Evolutionary conservation across 129 eudicot species (phyloP).

Genomic region (Solidago caesia): DNA sequence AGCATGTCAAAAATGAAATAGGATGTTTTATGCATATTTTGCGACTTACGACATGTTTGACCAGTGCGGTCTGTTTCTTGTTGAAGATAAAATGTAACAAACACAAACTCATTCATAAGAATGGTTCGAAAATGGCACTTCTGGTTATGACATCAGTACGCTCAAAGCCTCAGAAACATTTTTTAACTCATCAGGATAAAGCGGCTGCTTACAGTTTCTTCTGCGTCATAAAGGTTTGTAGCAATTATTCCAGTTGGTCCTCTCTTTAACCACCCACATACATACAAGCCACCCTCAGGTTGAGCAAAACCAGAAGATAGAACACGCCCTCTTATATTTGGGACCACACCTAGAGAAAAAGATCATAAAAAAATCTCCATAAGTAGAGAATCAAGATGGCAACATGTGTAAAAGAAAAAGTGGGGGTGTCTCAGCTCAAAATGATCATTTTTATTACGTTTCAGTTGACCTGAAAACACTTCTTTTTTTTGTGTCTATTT

Average conservation of each 20-base stretch:
- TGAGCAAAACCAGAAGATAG: slow-evolving; percentile 35
- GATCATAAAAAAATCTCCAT: not conserved
- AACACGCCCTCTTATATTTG: slow-evolving; percentile 78
- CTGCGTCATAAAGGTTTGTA: slow-evolving; percentile 89
- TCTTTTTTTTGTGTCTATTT: too few species aligned
- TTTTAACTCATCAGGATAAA: not conserved
- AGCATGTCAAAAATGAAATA: too few species aligned
- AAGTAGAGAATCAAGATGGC: too few species aligned
- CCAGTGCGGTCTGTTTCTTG: not conserved
- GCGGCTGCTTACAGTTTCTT: slow-evolving; percentile 72
- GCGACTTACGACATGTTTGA: slow-evolving; percentile 8
- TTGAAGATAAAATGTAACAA: not conserved
- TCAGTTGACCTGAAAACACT: too few species aligned
- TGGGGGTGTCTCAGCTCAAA: too few species aligned
- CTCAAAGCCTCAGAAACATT: not conserved
- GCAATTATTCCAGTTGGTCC: slow-evolving; percentile 97
- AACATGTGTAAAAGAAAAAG: too few species aligned
- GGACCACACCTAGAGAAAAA: slow-evolving; percentile 65
- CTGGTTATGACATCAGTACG: not conserved
- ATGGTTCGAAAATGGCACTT: not conserved
- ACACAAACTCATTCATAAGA: not conserved
- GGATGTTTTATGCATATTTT: not conserved
- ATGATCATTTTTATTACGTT: too few species aligned
- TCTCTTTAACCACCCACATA: slow-evolving; percentile 97
- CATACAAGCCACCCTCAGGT: slow-evolving; percentile 67